A percentile compares a stretch with the other conserved stretches of the same genome.
phyloP scores from a whole-genome alignment of 2,329 filamentous ascomycete species.

The Ampelomyces quisqualis region DNA sequence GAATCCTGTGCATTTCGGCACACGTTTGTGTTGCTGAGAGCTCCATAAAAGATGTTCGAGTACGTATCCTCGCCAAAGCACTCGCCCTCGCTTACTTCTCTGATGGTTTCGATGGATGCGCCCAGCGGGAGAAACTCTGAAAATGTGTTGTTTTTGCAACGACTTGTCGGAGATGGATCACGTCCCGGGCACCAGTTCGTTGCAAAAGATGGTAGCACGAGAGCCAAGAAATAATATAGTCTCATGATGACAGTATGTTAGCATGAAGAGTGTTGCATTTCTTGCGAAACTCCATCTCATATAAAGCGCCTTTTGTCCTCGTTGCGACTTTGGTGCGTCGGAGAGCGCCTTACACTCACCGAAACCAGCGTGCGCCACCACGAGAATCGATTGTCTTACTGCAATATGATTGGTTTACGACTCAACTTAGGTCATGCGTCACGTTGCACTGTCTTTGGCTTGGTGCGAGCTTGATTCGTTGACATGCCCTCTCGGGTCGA shows the following conservation, averaged over 20 bases:
- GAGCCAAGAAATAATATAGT: background rate
- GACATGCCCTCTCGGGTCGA: too few species aligned
- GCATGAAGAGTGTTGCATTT: too few species aligned
- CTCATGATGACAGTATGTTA: background rate
- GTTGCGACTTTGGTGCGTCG: too few species aligned
- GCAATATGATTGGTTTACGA: too few species aligned
- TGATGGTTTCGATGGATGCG: background rate
- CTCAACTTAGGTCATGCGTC: too few species aligned
- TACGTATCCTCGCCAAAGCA: background rate
- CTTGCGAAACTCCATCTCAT: too few species aligned
- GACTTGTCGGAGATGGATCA: background rate
- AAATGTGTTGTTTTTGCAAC: background rate
- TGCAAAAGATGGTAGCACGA: background rate
- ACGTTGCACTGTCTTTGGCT: too few species aligned
- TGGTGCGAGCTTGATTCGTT: too few species aligned
- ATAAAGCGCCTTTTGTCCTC: too few species aligned
- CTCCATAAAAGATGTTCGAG: background rate
- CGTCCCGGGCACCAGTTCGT: background rate
- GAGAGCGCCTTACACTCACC: too few species aligned
- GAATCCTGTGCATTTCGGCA: background rate
- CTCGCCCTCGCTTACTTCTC: background rate
- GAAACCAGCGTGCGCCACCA: too few species aligned
- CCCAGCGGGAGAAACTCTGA: background rate
- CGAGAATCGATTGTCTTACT: too few species aligned
- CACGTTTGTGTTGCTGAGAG: background rate